Evolutionary conservation across 176 grass and related monocot species (phyloP).

Genomic region (Cenchrus americanus): DNA sequence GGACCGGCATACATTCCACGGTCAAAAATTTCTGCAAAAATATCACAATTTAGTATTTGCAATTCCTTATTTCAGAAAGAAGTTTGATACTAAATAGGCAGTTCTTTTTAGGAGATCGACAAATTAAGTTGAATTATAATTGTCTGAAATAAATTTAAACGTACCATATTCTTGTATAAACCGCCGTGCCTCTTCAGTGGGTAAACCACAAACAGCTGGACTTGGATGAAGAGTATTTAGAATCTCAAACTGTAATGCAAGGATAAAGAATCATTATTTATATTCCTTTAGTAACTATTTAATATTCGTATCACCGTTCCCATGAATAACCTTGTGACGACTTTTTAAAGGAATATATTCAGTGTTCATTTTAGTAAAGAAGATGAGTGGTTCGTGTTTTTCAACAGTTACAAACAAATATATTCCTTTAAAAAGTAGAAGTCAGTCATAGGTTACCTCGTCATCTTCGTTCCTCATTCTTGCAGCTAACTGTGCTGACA

Average conservation of each 20-base stretch:
- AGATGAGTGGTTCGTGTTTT: background rate
- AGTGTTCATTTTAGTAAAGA: too few relatives aligned
- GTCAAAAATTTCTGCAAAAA: slow-evolving; percentile 76
- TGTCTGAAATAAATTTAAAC: background rate
- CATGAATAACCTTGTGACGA: too few relatives aligned
- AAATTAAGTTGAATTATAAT: background rate
- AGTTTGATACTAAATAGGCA: background rate
- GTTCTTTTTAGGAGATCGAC: too few relatives aligned
- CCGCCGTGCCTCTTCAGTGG: slow-evolving; percentile 69
- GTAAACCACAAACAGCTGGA: slow-evolving; percentile 93
- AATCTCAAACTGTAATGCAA: slow-evolving; percentile 81
- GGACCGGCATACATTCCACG: slow-evolving; percentile 96
- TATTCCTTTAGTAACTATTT: too few relatives aligned
- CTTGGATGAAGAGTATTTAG: slow-evolving; percentile 92
- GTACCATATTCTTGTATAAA: slow-evolving; percentile 90
- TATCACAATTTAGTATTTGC: background rate
- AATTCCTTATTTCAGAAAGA: background rate
- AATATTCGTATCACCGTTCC: too few relatives aligned
- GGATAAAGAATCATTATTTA: background rate
- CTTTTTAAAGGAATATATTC: too few relatives aligned
- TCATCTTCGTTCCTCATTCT: slow-evolving; percentile 72
- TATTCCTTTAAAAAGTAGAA: background rate
- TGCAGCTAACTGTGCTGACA: slow-evolving; percentile 81
- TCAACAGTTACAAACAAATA: background rate
- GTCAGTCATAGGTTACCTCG: slow-evolving; percentile 53